Evolutionary conservation across 352 stramenopile species (phyloP).

Genomic region (Halophytophthora batemanensis): DNA sequence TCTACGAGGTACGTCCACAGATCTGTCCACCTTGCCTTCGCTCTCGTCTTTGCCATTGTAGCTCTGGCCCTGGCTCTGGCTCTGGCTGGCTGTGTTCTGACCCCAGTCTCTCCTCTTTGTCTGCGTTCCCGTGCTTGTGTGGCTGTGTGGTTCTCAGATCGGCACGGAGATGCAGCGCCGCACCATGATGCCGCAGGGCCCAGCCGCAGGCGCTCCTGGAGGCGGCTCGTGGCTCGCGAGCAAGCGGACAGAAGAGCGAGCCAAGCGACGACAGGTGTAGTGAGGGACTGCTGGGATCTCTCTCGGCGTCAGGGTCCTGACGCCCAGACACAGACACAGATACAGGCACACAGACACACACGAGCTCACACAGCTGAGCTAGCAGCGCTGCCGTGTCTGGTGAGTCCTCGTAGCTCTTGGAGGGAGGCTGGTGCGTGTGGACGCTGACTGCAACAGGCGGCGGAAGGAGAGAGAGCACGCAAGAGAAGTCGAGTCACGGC

Average conservation of each 20-base stretch:
- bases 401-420: not conserved
- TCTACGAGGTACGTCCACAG: slow-evolving; percentile 68
- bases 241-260: slow-evolving; percentile 81
- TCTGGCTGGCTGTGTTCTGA: too few relatives aligned
- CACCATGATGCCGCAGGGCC: slow-evolving; percentile 83
- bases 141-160: slow-evolving; percentile 45
- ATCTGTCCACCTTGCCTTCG: not conserved
- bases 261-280: slow-evolving; percentile 75
- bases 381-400: not conserved
- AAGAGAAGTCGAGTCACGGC: too few relatives aligned
- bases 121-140: too few relatives aligned
- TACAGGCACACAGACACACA: too few relatives aligned
- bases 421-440: not conserved
- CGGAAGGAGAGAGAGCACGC: not conserved
- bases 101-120: too few relatives aligned
- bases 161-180: slow-evolving; percentile 84
- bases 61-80: not conserved
- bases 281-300: slow-evolving; percentile 4
- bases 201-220: slow-evolving; percentile 36
- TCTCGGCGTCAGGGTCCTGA: not conserved
- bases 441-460: not conserved
- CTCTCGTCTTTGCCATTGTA: not conserved
- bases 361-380: too few relatives aligned
- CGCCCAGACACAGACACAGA: not conserved
- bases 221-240: slow-evolving; percentile 75